Percentiles rank a stretch among this genome's conserved stretches.
phyloP scores from a whole-genome alignment of 331 rosid species.

The Cucumis variabilis region DNA sequence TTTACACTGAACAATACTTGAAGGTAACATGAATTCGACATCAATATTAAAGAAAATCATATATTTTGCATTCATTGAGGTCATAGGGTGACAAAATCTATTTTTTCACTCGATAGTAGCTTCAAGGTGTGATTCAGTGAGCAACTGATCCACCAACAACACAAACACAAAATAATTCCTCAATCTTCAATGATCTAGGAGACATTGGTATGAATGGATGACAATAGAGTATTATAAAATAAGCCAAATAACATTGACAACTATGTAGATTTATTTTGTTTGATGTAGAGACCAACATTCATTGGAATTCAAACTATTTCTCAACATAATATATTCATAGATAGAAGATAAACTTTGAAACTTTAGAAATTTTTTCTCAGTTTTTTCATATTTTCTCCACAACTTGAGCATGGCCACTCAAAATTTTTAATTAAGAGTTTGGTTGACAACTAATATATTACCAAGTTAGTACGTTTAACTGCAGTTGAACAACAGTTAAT shows the following conservation, averaged over 20 bases:
- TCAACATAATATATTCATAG: neutral
- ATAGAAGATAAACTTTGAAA: neutral
- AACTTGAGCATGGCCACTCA: no score
- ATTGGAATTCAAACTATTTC: constrained; percentile 7
- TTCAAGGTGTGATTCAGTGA: constrained; percentile 53
- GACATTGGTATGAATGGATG: no score
- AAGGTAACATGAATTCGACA: neutral
- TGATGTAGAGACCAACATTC: neutral
- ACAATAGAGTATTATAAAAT: neutral
- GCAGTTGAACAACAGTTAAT: no score
- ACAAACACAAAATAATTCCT: no score
- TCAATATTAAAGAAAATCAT: constrained; percentile 49
- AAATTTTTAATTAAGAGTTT: no score
- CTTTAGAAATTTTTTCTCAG: no score
- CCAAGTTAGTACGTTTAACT: no score
- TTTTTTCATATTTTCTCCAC: no score
- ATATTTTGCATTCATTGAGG: neutral
- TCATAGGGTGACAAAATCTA: constrained; percentile 2
- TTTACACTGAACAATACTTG: no score
- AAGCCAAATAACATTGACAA: constrained; percentile 16
- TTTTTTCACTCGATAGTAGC: constrained; percentile 43
- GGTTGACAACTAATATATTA: no score
- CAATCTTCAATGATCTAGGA: constrained; percentile 14
- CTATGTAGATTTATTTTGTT: neutral
- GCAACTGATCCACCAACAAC: constrained; percentile 47